These are phyloP conservation scores for Talaromyces sp. DNA, from an alignment of 2,329 filamentous ascomycete genomes.

Conservation along the genomic window DNA sequence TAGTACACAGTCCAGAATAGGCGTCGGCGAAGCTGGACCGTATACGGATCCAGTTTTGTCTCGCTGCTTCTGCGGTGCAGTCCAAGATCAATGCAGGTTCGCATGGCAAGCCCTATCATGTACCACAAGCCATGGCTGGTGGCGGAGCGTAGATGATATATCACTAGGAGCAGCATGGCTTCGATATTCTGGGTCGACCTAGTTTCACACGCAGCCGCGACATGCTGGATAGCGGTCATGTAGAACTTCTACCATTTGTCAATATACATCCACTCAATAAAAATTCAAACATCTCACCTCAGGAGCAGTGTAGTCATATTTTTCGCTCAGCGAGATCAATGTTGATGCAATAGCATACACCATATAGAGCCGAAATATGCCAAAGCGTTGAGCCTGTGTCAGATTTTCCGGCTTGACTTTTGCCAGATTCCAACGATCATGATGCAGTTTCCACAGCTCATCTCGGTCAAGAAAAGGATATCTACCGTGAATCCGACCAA, in stretches of 20 bases:
- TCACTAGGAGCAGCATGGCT: slow-evolving; percentile 50
- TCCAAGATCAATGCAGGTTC: slow-evolving; percentile 52
- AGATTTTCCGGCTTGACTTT: slow-evolving; percentile 36
- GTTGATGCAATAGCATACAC: slow-evolving; percentile 53
- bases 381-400: slow-evolving; percentile 39
- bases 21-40: slow-evolving; percentile 45
- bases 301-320: slow-evolving; percentile 41
- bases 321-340: slow-evolving; percentile 48
- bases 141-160: slow-evolving; percentile 51
- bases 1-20: slow-evolving; percentile 55
- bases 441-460: slow-evolving; percentile 46
- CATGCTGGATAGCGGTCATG: slow-evolving; percentile 48
- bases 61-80: slow-evolving; percentile 50
- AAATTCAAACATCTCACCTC: slow-evolving; percentile 31
- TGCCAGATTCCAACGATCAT: slow-evolving; percentile 37
- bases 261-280: neutral
- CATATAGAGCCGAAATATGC: slow-evolving; percentile 52
- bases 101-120: slow-evolving; percentile 54
- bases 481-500: slow-evolving; percentile 45
- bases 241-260: slow-evolving; percentile 44
- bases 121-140: slow-evolving; percentile 54
- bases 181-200: slow-evolving; percentile 52
- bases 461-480: slow-evolving; percentile 51
- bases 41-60: slow-evolving; percentile 39
- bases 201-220: slow-evolving; percentile 48